Conservation (phyloP, 768 basidiomycete genomes). For the Mycena vitilis region DNA sequence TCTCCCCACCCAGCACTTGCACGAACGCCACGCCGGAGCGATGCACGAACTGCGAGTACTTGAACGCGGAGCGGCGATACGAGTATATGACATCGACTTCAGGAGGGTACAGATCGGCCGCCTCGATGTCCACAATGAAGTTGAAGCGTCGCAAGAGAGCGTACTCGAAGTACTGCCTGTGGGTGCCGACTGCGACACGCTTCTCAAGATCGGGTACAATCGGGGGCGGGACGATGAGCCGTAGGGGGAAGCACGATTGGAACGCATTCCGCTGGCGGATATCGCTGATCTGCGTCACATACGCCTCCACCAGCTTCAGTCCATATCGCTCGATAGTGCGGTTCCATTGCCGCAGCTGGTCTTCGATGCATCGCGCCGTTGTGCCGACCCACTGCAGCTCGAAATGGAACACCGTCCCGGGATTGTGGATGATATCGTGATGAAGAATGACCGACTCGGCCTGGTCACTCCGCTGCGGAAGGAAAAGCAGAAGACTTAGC, state of each 20-base stretch:
- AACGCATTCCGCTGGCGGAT: conserved; percentile 89
- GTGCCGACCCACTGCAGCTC: conserved; percentile 98
- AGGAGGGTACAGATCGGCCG: conserved; percentile 79
- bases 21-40: conserved; percentile 90
- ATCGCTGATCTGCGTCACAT: conserved; percentile 91
- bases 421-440: conserved; percentile 95
- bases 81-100: conserved; percentile 89
- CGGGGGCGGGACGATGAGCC: conserved; percentile 82
- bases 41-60: conserved; percentile 93
- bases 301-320: conserved; percentile 91
- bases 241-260: conserved; percentile 89
- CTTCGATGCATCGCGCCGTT: conserved; percentile 91
- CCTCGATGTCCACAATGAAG: conserved; percentile 89
- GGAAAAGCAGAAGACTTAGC: conserved; percentile 1
- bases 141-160: conserved; percentile 80
- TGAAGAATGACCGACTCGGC: conserved; percentile 91
- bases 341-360: conserved; percentile 84
- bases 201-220: conserved; percentile 73
- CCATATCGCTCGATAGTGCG: conserved; percentile 90
- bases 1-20: conserved; percentile 82
- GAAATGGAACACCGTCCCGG: conserved; percentile 94
- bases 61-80: conserved; percentile 83
- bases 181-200: conserved; percentile 74
- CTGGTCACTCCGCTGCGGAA: conserved; percentile 78
- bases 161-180: conserved; percentile 84